Evolutionary conservation across 352 stramenopile species (phyloP).

Genomic region (Phytophthora niederhauseri): DNA sequence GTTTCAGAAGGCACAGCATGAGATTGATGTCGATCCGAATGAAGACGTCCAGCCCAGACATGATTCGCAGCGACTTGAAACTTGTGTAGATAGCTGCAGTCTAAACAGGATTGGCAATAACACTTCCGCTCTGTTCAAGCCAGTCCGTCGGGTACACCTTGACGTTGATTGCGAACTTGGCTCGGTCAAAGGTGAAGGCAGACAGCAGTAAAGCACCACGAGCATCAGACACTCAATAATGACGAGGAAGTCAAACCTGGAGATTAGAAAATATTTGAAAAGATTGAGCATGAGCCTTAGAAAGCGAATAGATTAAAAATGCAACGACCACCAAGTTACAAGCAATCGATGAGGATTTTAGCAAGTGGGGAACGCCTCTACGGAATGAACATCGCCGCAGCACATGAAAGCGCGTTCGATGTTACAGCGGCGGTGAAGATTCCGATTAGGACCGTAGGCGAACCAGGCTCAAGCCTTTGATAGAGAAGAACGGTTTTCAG

Average conservation of each 20-base stretch:
- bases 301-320: too few species aligned
- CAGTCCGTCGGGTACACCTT: slow-evolving; percentile 13
- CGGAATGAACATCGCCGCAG: slow-evolving; percentile 18
- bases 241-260: slow-evolving; percentile 36
- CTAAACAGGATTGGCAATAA: slow-evolving; percentile 20
- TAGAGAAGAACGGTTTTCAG: slow-evolving; percentile 14
- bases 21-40: slow-evolving; percentile 34
- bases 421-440: slow-evolving; percentile 24
- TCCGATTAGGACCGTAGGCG: slow-evolving; percentile 4
- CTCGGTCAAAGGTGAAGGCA: slow-evolving; percentile 30
- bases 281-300: too few species aligned
- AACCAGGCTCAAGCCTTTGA: slow-evolving; percentile 22
- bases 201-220: slow-evolving; percentile 27
- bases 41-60: slow-evolving; percentile 33
- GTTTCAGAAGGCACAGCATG: slow-evolving; percentile 28
- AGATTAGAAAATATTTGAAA: neutral
- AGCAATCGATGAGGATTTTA: slow-evolving; percentile 36
- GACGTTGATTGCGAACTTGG: slow-evolving; percentile 24
- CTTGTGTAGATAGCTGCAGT: slow-evolving; percentile 23
- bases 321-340: slow-evolving; percentile 13
- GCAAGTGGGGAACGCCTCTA: slow-evolving; percentile 12
- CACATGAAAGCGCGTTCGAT: slow-evolving; percentile 19
- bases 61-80: slow-evolving; percentile 40
- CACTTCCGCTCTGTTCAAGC: slow-evolving; percentile 23
- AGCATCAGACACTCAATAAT: slow-evolving; percentile 26